These are phyloP conservation scores for Tilletia walkeri DNA, from an alignment of 1,284 basidiomycete genomes.

Conservation along the genomic window DNA sequence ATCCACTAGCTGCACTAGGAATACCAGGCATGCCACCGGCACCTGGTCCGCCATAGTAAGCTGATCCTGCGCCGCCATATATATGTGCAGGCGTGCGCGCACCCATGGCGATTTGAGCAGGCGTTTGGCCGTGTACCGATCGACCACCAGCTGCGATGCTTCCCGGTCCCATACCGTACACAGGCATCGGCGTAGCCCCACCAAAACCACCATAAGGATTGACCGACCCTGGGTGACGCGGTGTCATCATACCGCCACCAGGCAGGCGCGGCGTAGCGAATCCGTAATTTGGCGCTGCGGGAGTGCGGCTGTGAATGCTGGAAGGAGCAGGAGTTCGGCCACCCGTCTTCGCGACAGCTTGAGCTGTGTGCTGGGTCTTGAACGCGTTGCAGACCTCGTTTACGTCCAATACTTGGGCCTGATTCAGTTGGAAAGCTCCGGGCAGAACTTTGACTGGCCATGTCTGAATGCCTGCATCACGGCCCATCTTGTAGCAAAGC, in stretches of 20 bases:
- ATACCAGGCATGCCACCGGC: constrained; percentile 7
- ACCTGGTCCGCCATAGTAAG: background rate
- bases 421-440: constrained; percentile 49
- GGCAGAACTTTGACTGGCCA: constrained; percentile 56
- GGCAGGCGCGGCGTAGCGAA: constrained; percentile 5
- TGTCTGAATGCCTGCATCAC: constrained; percentile 50
- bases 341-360: constrained; percentile 38
- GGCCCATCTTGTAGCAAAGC: constrained; percentile 84
- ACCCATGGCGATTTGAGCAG: background rate
- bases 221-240: constrained; percentile 2
- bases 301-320: constrained; percentile 11
- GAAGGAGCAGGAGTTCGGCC: constrained; percentile 33
- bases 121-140: constrained; percentile 2
- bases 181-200: constrained; percentile 2
- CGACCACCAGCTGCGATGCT: background rate
- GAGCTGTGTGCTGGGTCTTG: constrained; percentile 55
- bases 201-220: constrained; percentile 6
- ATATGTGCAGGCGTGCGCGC: constrained; percentile 3
- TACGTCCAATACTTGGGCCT: constrained; percentile 51
- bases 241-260: background rate
- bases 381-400: constrained; percentile 52
- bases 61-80: background rate
- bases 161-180: background rate
- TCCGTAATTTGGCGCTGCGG: background rate
- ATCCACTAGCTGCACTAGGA: background rate